A percentile compares a stretch with the other conserved stretches of the same genome.
These are phyloP conservation scores for Sequoia sempervirens DNA, from an alignment of 75 land plant genomes.

Conservation along the genomic window DNA sequence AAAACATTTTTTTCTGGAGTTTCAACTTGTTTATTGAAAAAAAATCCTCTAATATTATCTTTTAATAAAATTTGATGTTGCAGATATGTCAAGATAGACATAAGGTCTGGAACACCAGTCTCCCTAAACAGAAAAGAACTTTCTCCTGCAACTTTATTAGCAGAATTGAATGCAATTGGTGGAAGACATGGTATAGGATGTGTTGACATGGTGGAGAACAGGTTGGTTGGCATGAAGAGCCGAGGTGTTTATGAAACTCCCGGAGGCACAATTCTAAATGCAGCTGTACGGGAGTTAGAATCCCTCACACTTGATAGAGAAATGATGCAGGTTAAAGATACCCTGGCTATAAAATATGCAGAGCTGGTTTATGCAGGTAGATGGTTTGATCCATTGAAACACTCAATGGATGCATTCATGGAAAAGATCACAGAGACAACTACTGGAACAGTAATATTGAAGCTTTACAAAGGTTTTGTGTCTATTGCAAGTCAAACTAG, in stretches of 20 bases:
- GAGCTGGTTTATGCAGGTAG: constrained; percentile 97
- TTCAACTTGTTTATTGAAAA: background rate
- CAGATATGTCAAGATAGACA: constrained; percentile 87
- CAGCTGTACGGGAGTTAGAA: constrained; percentile 84
- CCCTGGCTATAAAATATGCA: constrained; percentile 85
- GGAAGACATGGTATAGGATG: constrained; percentile 97
- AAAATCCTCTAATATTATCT: background rate
- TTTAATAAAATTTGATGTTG: background rate
- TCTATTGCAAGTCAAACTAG: too few species aligned
- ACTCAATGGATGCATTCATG: constrained; percentile 96
- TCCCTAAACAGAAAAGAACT: constrained; percentile 68
- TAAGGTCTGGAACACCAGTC: constrained; percentile 76
- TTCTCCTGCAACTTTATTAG: constrained; percentile 83
- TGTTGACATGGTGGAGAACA: constrained; percentile 95
- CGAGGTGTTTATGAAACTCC: constrained; percentile 99
- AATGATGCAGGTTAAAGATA: constrained; percentile 83
- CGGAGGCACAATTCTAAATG: constrained; percentile 86
- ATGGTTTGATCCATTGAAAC: constrained; percentile 97
- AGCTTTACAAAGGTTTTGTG: too few species aligned
- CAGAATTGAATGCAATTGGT: constrained; percentile 73
- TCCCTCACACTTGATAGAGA: constrained; percentile 92
- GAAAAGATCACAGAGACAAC: constrained; percentile 78
- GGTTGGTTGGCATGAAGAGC: constrained; percentile 98
- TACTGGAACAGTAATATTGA: constrained; percentile 74
- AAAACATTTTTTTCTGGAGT: background rate